Evolutionary conservation across 176 grass and related monocot genomes (phyloP), one percentile per base, ranked within the genome.

Genomic region (Bothriochloa decipiens): DNA sequence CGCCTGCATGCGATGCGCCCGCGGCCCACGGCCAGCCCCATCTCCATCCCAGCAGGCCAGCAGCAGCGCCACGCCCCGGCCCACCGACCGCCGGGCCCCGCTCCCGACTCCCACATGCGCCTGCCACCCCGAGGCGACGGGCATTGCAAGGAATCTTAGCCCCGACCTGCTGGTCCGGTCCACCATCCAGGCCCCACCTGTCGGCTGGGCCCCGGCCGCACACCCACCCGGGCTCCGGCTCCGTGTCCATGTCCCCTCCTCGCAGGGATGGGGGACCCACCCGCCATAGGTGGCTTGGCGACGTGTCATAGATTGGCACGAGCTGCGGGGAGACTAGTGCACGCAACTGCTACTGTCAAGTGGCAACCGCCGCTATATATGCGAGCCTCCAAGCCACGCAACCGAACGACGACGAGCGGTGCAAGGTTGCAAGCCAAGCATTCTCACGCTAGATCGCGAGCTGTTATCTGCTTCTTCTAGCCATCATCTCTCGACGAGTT

Each of bases 1-100:
- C 22, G 37, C 67, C 53, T 58, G 18, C 53, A 55, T 8, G 64
- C 35, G 17, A 16, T 7, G 37, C 33, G 29, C 25, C 35, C 35
- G 42, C 36, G 68, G 39, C 57, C 57, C 22, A 39, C 37, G 37
- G 37, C 37, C 37, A 39, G 37, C 37, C 37, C 36, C 46, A 42
- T n/a, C n/a, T 52, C 65, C 74, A 49, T 80, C 11, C 65, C 5
- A 39, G 37, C 37, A 7, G 7, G 22, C 41, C 9, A 11, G n/a
- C n/a, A n/a, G n/a, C n/a, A n/a, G n/a, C 11, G 58, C 9, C 20
- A 6, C 9, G 6, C 0, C 2, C 17, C 8, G 78, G 26, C 66
- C 83, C 88, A 66, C 83, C 55, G 88, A 65, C 36, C 1, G 2
- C 68, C 37, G 84, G 84, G 88, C 88, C 88, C 87, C 55, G n/a